These are phyloP conservation scores for Naganishia randhawae DNA, from an alignment of 768 basidiomycete genomes.

Conservation along the genomic window DNA sequence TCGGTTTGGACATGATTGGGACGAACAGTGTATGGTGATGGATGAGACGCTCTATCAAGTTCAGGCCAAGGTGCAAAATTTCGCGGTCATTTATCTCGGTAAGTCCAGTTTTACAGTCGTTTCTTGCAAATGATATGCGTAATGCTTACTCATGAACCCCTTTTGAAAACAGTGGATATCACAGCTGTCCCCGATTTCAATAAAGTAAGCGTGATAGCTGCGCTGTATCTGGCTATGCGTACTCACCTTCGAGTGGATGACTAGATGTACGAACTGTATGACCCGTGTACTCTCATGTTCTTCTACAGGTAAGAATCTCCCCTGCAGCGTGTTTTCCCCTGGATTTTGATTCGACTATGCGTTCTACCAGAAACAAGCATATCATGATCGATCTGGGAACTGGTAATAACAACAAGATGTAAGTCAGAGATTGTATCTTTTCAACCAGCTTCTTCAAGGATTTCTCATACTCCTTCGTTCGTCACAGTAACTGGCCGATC, in stretches of 20 bases:
- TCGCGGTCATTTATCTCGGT: slow-evolving; percentile 86
- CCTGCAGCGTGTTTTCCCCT: background rate
- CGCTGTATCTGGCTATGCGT: background rate
- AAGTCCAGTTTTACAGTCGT: background rate
- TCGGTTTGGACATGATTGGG: slow-evolving; percentile 91
- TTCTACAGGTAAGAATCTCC: slow-evolving; percentile 74
- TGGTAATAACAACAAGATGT: slow-evolving; percentile 99
- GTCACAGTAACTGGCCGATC: slow-evolving; percentile 90
- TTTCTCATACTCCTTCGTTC: background rate
- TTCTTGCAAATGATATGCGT: background rate
- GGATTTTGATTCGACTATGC: background rate
- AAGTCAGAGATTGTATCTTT: slow-evolving; percentile 52
- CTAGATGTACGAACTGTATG: slow-evolving; percentile 98
- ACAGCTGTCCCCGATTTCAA: slow-evolving; percentile 98
- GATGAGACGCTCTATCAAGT: slow-evolving; percentile 91
- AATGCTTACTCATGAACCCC: background rate
- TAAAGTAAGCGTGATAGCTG: slow-evolving; percentile 65
- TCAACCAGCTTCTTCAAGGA: background rate
- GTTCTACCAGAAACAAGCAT: slow-evolving; percentile 74
- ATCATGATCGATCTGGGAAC: slow-evolving; percentile 99
- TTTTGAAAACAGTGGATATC: slow-evolving; percentile 63
- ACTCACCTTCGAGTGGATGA: background rate
- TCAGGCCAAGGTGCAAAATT: slow-evolving; percentile 96
- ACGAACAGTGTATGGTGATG: slow-evolving; percentile 95
- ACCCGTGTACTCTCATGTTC: slow-evolving; percentile 94